A percentile compares a stretch with the other conserved stretches of the same genome.
phyloP scores from a whole-genome alignment of 1,284 basidiomycete species.

The Apiotrichum laibachii region DNA sequence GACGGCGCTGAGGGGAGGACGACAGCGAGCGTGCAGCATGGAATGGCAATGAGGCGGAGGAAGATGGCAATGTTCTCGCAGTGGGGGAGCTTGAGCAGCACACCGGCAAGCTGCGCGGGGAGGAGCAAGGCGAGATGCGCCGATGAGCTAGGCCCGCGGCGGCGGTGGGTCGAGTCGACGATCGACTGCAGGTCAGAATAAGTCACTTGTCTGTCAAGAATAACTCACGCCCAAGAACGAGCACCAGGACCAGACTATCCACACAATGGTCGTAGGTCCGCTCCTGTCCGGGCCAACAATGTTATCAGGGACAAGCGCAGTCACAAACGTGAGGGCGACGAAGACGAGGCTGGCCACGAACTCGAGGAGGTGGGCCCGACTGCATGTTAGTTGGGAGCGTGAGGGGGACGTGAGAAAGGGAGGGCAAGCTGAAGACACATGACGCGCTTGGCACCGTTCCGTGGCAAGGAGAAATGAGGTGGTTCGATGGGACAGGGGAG shows the following conservation, averaged over 20 bases:
- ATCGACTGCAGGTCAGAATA: slow-evolving; percentile 12
- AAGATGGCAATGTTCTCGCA: slow-evolving; percentile 8
- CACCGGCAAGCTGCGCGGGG: slow-evolving; percentile 16
- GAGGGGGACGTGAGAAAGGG: no score
- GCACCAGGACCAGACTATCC: slow-evolving; percentile 22
- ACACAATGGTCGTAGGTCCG: slow-evolving; percentile 15
- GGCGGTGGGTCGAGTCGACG: slow-evolving; percentile 16
- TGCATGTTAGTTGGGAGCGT: slow-evolving; percentile 4
- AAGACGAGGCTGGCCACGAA: slow-evolving; percentile 17
- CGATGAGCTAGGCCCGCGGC: slow-evolving; percentile 14
- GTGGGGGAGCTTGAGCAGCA: slow-evolving; percentile 10
- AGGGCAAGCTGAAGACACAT: no score
- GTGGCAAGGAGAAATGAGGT: neutral
- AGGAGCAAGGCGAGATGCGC: slow-evolving; percentile 21
- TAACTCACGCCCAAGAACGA: slow-evolving; percentile 17
- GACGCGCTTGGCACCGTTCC: no score
- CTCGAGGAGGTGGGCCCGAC: slow-evolving; percentile 22
- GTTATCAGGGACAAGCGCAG: slow-evolving; percentile 20
- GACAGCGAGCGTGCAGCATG: slow-evolving; percentile 16
- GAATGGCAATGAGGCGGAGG: slow-evolving; percentile 17
- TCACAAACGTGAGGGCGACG: slow-evolving; percentile 21
- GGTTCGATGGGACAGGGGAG: no score
- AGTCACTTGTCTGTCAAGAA: neutral
- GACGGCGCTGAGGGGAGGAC: slow-evolving; percentile 19
- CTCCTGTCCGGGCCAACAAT: slow-evolving; percentile 15